phyloP scores from a whole-genome alignment of 495 filamentous ascomycete species.

The Margaritispora aquatica region DNA sequence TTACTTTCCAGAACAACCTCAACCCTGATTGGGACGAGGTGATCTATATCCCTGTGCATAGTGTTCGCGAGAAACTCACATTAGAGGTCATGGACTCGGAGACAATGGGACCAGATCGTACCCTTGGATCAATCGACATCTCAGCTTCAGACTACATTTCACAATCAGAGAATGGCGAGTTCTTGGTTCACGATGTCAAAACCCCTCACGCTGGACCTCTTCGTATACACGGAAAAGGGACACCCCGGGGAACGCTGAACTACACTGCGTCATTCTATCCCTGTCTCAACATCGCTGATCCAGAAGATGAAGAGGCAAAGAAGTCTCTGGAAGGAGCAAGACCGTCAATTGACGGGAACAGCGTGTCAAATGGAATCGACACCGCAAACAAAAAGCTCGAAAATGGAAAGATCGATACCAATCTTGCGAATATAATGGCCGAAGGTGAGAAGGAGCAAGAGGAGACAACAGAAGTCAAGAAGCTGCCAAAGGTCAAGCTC shows the following conservation, averaged over 20 bases:
- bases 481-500: conserved; percentile 69
- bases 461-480: conserved; percentile 40
- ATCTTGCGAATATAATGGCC: conserved; percentile 34
- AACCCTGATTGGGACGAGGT: conserved; percentile 96
- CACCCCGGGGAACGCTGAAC: conserved; percentile 71
- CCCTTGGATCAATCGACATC: conserved; percentile 73
- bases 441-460: conserved; percentile 50
- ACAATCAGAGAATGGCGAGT: conserved; percentile 75
- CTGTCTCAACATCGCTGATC: conserved; percentile 77
- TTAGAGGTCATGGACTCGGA: conserved; percentile 98
- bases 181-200: conserved; percentile 74
- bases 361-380: background rate
- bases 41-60: conserved; percentile 89
- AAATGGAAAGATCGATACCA: conserved; percentile 24
- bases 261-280: conserved; percentile 91
- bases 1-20: conserved; percentile 93
- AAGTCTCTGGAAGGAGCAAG: conserved; percentile 25
- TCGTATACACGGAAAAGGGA: conserved; percentile 57
- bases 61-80: conserved; percentile 70
- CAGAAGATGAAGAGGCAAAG: conserved; percentile 72
- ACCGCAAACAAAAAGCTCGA: conserved; percentile 9
- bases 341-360: conserved; percentile 12
- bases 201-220: conserved; percentile 51
- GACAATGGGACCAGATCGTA: conserved; percentile 78
- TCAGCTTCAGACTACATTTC: conserved; percentile 70